phyloP scores from a whole-genome alignment of 2,329 filamentous ascomycete genomes.

The Fusarium transvaalense region DNA sequence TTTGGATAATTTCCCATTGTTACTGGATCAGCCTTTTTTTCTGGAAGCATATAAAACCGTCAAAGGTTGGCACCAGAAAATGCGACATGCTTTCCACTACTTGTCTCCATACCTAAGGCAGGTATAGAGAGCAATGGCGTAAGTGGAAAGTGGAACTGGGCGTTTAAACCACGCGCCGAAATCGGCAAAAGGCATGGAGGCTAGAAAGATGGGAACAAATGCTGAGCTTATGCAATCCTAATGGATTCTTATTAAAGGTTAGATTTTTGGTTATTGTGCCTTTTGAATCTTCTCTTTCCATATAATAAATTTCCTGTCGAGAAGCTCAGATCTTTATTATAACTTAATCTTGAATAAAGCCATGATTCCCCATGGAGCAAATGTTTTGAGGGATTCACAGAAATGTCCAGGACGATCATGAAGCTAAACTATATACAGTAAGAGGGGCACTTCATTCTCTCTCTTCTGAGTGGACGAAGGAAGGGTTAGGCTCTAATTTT shows the following conservation, averaged over 20 bases:
- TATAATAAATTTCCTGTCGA: not conserved
- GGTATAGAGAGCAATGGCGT: not conserved
- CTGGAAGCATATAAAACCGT: slow-evolving; percentile 17
- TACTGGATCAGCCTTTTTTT: not conserved
- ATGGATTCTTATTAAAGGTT: not conserved
- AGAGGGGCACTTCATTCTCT: slow-evolving; percentile 49
- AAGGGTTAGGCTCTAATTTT: slow-evolving; percentile 42
- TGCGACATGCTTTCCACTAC: not conserved
- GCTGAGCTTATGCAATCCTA: not conserved
- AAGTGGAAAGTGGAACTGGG: slow-evolving; percentile 21
- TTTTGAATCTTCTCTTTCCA: not conserved
- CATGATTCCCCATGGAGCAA: slow-evolving; percentile 7
- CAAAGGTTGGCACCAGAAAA: not conserved
- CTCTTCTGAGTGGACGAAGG: slow-evolving; percentile 37
- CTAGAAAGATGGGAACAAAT: slow-evolving; percentile 4
- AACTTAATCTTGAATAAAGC: slow-evolving; percentile 1
- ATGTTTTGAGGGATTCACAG: slow-evolving; percentile 4
- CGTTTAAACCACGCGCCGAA: slow-evolving; percentile 11
- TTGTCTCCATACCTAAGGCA: too few species aligned
- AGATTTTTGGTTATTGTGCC: not conserved
- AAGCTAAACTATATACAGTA: slow-evolving; percentile 49
- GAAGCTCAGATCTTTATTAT: not conserved
- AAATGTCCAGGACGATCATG: not conserved
- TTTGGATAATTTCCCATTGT: not conserved
- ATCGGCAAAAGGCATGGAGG: slow-evolving; percentile 23